Evolutionary conservation across 2,329 filamentous ascomycete genomes (phyloP).

Genomic region (Colletotrichum caudatum): DNA sequence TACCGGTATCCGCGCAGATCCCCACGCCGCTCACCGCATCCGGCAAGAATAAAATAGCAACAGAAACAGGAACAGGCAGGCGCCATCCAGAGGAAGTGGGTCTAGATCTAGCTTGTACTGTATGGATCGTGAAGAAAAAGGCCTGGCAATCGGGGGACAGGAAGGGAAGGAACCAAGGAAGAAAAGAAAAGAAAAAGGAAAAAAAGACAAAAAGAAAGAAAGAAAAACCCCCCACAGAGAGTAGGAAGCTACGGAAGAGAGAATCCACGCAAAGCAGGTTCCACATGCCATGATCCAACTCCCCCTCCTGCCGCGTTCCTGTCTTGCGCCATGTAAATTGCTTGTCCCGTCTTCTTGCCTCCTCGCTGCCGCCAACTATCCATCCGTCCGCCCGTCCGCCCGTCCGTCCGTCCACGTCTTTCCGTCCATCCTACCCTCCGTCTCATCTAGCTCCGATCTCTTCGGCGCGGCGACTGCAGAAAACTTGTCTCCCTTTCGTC

Average conservation of each 20-base stretch:
- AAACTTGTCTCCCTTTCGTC: constrained; percentile 3
- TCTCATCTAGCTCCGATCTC: background rate
- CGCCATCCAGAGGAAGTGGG: background rate
- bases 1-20: background rate
- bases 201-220: too few species aligned
- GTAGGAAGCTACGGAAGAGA: too few species aligned
- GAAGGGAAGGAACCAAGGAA: background rate
- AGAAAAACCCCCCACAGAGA: background rate
- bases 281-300: background rate
- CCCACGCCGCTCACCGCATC: background rate
- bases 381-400: background rate
- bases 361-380: background rate
- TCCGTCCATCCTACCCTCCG: background rate
- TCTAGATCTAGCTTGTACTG: background rate
- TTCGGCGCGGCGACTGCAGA: background rate
- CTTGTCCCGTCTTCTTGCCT: background rate
- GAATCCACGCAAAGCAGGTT: background rate
- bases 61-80: constrained; percentile 18
- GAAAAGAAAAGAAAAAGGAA: too few species aligned
- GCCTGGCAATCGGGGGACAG: background rate
- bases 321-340: background rate
- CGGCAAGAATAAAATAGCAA: background rate
- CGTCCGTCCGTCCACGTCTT: background rate
- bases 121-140: background rate
- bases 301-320: background rate